Base-by-base conservation (phyloP, 169 alveolate species). In the Plasmodium vivax region DNA sequence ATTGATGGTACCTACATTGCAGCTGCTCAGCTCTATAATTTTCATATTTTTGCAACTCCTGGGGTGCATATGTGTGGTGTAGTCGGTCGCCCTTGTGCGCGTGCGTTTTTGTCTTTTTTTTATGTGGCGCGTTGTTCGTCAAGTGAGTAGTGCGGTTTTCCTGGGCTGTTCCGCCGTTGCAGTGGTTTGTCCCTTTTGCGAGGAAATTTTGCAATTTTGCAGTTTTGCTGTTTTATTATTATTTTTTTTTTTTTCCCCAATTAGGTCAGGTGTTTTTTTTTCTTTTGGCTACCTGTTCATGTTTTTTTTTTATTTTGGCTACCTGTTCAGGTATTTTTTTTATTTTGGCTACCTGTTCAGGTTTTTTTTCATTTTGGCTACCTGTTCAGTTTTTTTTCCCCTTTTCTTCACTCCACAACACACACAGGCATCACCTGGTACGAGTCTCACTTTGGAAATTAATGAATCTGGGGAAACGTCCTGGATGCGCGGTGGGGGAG, bases 21-120 rank as follows among this genome's bases (percentile, higher is more conserved):
- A 75, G 83, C 5, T 75, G 36, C 83, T 32, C 16, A 38, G 62
- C 6, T 81, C 51, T 19, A 81, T 81, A 30, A 45, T 81, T 81
- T 51, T 81, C 87, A 81, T 81, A 51, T 47, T 81, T 81, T 36
- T 47, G 2, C 58, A 38, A 79, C 32, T 51, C 23, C 62, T 51
- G 62, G 23, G 62, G 23, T 51, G 14, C 2, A 6, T 12, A 5
- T 47, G 12, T 47, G 58, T 16, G 5, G n/a, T 47, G 58, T 19
- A 62, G 10, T 62, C 14, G 36, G 9, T 62, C 75, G 75, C 19
- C 36, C 6, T 62, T n/a, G 32, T 68, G 77, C 3, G 36, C 4
- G 16, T 30, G 34, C 38, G 77, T 68, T 68, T 6, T 68, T 51
- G 19, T 68, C 36, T 68, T 30, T 27, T 68, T 68, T 23, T 68